These are phyloP conservation scores for Lepidium africanum DNA, from an alignment of 345 rosid genomes.

Conservation along the genomic window DNA sequence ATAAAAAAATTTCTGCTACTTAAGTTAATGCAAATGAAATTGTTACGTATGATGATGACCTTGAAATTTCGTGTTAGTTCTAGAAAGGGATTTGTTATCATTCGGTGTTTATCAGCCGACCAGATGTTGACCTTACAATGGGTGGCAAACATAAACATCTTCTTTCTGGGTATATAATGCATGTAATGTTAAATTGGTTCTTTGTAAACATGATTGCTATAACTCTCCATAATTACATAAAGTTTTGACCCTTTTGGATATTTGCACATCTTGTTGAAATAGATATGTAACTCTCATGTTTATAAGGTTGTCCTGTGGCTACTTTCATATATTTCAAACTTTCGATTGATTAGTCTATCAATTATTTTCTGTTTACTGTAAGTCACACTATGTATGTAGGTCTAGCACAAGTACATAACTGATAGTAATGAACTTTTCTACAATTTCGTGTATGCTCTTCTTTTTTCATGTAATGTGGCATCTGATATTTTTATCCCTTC, in stretches of 20 bases:
- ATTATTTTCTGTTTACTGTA: neutral
- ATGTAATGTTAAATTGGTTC: neutral
- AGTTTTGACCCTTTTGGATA: neutral
- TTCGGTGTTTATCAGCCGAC: neutral
- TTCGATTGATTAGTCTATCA: neutral
- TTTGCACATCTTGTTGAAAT: neutral
- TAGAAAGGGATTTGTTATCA: neutral
- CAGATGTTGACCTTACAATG: neutral
- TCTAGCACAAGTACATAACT: neutral
- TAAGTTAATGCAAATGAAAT: neutral
- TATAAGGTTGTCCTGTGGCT: neutral
- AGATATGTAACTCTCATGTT: neutral
- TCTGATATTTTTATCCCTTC: neutral
- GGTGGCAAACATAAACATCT: neutral
- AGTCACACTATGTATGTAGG: neutral
- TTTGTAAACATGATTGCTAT: neutral
- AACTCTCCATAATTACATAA: neutral
- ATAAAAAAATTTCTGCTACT: neutral
- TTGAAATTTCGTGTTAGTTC: neutral
- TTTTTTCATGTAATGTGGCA: conserved; percentile 2
- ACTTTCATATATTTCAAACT: neutral
- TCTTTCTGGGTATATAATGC: neutral
- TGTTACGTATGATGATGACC: neutral
- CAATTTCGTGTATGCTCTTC: neutral
- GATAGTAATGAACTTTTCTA: neutral